A percentile compares a stretch with the other conserved stretches of the same genome.
phyloP scores from a whole-genome alignment of 2,329 filamentous ascomycete genomes.

The Apiospora aurea region DNA sequence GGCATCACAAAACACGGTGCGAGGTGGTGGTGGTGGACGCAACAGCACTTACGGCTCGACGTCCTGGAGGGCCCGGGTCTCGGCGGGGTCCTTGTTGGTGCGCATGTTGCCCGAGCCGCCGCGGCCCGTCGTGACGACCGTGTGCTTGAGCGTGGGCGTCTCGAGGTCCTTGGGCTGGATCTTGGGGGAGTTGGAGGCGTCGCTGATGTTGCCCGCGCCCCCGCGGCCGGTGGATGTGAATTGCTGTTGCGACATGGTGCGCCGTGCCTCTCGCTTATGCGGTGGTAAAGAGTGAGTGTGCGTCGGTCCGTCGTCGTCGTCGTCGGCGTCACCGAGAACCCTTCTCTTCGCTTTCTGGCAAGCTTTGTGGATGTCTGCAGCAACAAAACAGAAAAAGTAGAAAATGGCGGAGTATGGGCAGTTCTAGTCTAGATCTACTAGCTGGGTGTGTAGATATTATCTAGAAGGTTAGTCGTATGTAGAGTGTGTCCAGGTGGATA shows the following conservation, averaged over 20 bases:
- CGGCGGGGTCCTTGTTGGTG: conserved; percentile 70
- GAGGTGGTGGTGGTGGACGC: too few relatives aligned
- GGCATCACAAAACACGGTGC: conserved; percentile 18
- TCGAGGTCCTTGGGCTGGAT: conserved; percentile 70
- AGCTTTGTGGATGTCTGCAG: background rate
- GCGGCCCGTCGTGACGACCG: conserved; percentile 88
- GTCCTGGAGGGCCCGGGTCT: conserved; percentile 83
- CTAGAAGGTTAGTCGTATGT: background rate
- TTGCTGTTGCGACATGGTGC: conserved; percentile 46
- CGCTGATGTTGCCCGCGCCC: conserved; percentile 78
- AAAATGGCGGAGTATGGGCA: background rate
- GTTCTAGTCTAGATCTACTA: background rate
- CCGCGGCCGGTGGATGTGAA: conserved; percentile 76
- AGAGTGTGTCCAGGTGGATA: background rate
- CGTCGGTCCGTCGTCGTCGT: background rate
- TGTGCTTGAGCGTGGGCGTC: conserved; percentile 82
- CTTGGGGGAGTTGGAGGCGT: conserved; percentile 54
- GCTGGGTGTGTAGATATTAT: conserved; percentile 10
- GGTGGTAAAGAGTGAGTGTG: background rate
- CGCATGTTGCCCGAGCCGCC: conserved; percentile 92
- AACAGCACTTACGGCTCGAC: conserved; percentile 68
- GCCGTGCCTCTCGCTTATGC: background rate
- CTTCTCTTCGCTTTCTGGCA: background rate
- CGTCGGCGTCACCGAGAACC: background rate
- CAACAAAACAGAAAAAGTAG: background rate